Evolutionary conservation across 2,329 filamentous ascomycete species (phyloP), one percentile per base, ranked within the genome.

Genomic region (Blumeria hordei): DNA sequence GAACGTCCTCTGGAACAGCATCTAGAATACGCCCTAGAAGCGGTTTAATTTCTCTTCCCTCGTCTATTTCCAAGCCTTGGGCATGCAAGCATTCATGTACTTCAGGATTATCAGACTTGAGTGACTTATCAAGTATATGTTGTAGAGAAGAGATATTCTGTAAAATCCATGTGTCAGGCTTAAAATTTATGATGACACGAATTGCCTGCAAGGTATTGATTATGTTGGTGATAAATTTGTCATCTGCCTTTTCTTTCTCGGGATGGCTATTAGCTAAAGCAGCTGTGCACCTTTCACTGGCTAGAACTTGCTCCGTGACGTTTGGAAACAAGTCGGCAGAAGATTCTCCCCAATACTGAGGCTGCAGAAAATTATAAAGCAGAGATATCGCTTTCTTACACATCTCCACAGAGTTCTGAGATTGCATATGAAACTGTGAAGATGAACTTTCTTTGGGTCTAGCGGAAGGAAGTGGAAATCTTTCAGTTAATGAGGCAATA

Each of bases 131-230:
- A 12, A 96, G 69, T 11, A 96, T 78, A 65, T 87, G 94, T 66
- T 95, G 87, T 33, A 96, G 74, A 33, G 80, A 72, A 0, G 81
- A 69, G 62, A 94, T 76, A 59, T 87, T 85, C 62, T 80, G 79
- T 54, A 88, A 70, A 39, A 96, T 81, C 92, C 92, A 98, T 3
- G 94, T 86, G 63, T 94, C 82, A 0, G 85, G 73, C 67, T 94
- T 93, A 59, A 83, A 81, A 62, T 92, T 87, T 57, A 96, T 73
- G 51, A 98, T 80, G 57, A 95, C 84, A 51, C 90, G 85, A 57
- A 98, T 74, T 43, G 96, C 85, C 66, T 96, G 88, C 12, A 98
- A 74, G 1, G 88, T 88, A 66, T 98, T 98, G 69, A 98, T 80
- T 68, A 94, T 90, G 59, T 83, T 81, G 0, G 85, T 93, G 44